Conservation (phyloP, 164 flowering plant species). For the Chimonanthus praecox region DNA sequence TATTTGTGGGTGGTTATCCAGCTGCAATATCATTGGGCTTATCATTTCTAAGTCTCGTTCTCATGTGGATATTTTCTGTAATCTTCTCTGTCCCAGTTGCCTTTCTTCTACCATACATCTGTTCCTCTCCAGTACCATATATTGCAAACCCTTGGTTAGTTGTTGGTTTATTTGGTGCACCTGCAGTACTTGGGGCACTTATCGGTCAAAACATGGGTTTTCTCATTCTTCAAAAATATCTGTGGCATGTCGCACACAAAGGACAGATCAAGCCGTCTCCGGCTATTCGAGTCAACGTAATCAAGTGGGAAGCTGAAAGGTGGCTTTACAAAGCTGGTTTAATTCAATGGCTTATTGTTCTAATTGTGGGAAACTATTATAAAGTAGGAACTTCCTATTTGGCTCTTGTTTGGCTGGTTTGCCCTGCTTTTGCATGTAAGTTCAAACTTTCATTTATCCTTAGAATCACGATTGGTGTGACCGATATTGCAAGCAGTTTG, state of each 20-base stretch:
- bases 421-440: conserved; percentile 95
- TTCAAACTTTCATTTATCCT: conserved; percentile 5
- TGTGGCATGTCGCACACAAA: conserved; percentile 35
- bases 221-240: conserved; percentile 45
- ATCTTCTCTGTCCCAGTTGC: conserved; percentile 59
- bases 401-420: conserved; percentile 81
- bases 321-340: conserved; percentile 90
- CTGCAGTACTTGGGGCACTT: conserved; percentile 84
- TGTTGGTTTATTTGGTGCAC: conserved; percentile 79
- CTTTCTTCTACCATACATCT: conserved; percentile 52
- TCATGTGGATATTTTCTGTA: conserved; percentile 74
- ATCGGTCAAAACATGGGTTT: conserved; percentile 80
- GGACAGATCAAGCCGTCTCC: conserved; percentile 30
- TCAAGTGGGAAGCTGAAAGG: conserved; percentile 85
- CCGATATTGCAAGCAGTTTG: background rate
- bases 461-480: background rate
- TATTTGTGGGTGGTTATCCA: conserved; percentile 77
- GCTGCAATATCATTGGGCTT: conserved; percentile 57
- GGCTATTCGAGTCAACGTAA: conserved; percentile 31
- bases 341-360: conserved; percentile 74
- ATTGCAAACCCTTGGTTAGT: conserved; percentile 77
- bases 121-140: conserved; percentile 72
- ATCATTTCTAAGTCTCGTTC: conserved; percentile 55
- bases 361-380: conserved; percentile 58
- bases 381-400: conserved; percentile 78